phyloP scores from a whole-genome alignment of 2,329 filamentous ascomycete genomes.

The Calonectria crousiana region DNA sequence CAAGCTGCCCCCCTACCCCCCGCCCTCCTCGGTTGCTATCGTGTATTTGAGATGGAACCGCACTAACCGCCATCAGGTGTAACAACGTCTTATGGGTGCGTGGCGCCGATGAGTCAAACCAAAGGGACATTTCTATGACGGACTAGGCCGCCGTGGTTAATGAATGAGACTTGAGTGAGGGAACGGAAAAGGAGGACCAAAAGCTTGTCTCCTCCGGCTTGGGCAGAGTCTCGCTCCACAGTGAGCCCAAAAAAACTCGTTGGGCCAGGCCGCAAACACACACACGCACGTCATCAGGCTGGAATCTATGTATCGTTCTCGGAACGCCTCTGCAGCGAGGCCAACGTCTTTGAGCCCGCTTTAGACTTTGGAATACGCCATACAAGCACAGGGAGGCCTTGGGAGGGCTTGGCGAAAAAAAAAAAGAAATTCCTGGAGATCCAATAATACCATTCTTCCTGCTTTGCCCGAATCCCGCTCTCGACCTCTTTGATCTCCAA shows the following conservation, averaged over 20 bases:
- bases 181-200: not conserved
- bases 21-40: not conserved
- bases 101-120: slow-evolving; percentile 64
- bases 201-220: not conserved
- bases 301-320: slow-evolving; percentile 13
- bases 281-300: not conserved
- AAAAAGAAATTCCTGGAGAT: slow-evolving; percentile 1
- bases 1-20: not conserved
- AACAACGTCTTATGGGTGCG: slow-evolving; percentile 98
- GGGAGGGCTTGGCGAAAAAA: slow-evolving; percentile 6
- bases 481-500: not conserved
- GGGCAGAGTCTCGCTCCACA: not conserved
- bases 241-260: not conserved
- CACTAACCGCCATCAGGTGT: slow-evolving; percentile 66
- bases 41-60: not conserved
- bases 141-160: slow-evolving; percentile 1
- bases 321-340: slow-evolving; percentile 10
- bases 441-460: slow-evolving; percentile 16
- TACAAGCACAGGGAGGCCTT: slow-evolving; percentile 4
- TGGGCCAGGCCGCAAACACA: not conserved
- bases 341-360: not conserved
- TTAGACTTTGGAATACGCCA: slow-evolving; percentile 7
- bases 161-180: slow-evolving; percentile 8
- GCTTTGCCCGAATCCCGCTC: not conserved
- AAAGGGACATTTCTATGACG: slow-evolving; percentile 68